Base-by-base conservation (phyloP, 2,329 filamentous ascomycete genomes). In the Dactylella cylindrospora region DNA sequence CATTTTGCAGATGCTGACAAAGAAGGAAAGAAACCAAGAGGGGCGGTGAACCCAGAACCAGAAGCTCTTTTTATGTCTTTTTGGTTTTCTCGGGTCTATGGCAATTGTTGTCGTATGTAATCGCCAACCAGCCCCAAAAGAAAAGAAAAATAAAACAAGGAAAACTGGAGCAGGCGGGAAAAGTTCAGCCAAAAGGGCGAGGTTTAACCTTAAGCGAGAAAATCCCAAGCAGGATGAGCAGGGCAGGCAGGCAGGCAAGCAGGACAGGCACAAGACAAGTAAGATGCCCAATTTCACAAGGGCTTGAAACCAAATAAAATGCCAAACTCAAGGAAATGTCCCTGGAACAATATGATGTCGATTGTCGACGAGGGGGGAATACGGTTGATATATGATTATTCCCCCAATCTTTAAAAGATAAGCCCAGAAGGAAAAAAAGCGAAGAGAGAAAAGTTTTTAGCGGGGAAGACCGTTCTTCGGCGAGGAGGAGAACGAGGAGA, bases 171-270 rank as follows among this genome's bases (percentile, higher is more conserved):
- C 52, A 44, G 43, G 19, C 35, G 20, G 25, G 50, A 55, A 17
- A 32, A 33, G 19, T 15, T 10, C 13, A 33, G 32, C 17, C 13
- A 39, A 26, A 29, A 50, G 33, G 44, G 38, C 50, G 29, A 45
- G 50, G 50, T 28, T n/a, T 32, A 19, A 20, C 17, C 50, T 19
- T 62, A 62, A 62, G 57, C 57, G 57, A 62, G 57, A 49, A 49
- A 50, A n/a, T n/a, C 33, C 57, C 57, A 53, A 53, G 47, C 47
- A 19, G 10, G 12, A 8, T 13, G 13, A 19, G 33, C 4, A 5
- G 13, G 10, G 13, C 13, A 38, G 33, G 3, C 9, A 6, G 4
- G 13, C 15, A 9, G 13, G 33, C 3, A 38, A 19, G 10, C 22
- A 13, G 5, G 6, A 6, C 12, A 35, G 32, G n/a, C 6, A 35